phyloP scores from a whole-genome alignment of 768 basidiomycete genomes.

The Boletus sp. region DNA sequence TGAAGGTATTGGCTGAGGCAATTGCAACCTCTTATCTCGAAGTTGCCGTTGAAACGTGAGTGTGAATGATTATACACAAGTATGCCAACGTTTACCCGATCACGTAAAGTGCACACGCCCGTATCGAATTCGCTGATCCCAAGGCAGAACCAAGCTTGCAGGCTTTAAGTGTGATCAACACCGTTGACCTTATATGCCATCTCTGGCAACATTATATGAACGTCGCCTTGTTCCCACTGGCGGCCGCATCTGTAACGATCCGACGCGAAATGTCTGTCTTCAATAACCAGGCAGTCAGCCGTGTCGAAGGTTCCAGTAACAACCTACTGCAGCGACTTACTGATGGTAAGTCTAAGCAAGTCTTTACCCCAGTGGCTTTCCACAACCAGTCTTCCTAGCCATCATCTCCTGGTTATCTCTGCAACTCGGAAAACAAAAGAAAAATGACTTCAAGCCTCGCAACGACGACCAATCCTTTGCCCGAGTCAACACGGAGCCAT shows the following conservation, averaged over 20 bases:
- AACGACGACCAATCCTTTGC: conserved; percentile 96
- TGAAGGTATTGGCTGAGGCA: conserved; percentile 82
- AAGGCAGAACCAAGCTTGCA: conserved; percentile 81
- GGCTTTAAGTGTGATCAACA: conserved; percentile 58
- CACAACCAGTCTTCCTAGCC: conserved; percentile 37
- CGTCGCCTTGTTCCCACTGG: conserved; percentile 84
- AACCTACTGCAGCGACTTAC: conserved; percentile 73
- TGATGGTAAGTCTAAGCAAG: conserved; percentile 56
- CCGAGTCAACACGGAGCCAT: conserved; percentile 92
- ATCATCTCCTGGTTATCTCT: conserved; percentile 70
- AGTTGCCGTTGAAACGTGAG: conserved; percentile 88
- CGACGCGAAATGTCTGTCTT: conserved; percentile 91
- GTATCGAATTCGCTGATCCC: conserved; percentile 68
- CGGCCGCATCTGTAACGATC: conserved; percentile 78
- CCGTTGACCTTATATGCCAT: conserved; percentile 85
- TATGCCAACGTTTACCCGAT: neutral
- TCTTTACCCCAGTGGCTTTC: neutral
- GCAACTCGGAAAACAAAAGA: conserved; percentile 89
- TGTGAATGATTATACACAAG: conserved; percentile 5
- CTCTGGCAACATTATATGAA: conserved; percentile 97
- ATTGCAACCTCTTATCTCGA: conserved; percentile 84
- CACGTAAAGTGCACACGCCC: conserved; percentile 56
- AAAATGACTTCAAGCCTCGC: conserved; percentile 92
- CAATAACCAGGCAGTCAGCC: conserved; percentile 82
- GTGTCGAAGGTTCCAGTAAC: conserved; percentile 83